A percentile compares a stretch with the other conserved stretches of the same genome.
These are phyloP conservation scores for Aphanomyces astaci DNA, from an alignment of 352 stramenopile genomes.

Conservation along the genomic window DNA sequence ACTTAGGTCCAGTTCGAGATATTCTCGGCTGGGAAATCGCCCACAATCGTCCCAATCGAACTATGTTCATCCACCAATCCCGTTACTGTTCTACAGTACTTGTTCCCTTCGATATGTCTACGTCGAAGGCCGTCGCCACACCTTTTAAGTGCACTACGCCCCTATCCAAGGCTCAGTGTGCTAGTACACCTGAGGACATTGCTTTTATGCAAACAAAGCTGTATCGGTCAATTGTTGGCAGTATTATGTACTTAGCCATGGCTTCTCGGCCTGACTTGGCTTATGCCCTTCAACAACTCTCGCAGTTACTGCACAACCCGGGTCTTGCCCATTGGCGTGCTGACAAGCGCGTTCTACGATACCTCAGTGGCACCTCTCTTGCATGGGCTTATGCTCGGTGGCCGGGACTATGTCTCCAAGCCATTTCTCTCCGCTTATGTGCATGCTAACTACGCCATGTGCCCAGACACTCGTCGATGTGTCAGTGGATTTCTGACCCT, in stretches of 20 bases:
- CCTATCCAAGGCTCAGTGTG: background rate
- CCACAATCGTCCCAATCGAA: background rate
- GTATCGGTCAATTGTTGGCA: background rate
- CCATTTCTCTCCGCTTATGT: too few relatives aligned
- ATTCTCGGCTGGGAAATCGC: too few relatives aligned
- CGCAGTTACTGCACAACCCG: background rate
- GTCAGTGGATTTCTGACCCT: too few relatives aligned
- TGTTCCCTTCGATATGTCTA: background rate
- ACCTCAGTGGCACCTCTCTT: background rate
- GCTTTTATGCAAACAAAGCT: background rate
- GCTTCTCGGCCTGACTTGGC: background rate
- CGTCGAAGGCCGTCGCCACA: background rate
- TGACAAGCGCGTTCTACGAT: background rate
- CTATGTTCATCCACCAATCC: background rate
- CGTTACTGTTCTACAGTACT: background rate
- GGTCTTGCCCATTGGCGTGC: too few relatives aligned
- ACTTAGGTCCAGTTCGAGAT: too few relatives aligned
- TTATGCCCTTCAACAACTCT: background rate
- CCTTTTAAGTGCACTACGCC: background rate
- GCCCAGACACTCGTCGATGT: too few relatives aligned
- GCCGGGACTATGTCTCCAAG: too few relatives aligned
- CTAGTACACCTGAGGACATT: background rate
- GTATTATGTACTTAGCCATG: background rate
- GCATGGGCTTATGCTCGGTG: background rate
- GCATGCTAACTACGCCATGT: too few relatives aligned